phyloP scores from a whole-genome alignment of 129 eudicot species.

The Saussurea involucrata region DNA sequence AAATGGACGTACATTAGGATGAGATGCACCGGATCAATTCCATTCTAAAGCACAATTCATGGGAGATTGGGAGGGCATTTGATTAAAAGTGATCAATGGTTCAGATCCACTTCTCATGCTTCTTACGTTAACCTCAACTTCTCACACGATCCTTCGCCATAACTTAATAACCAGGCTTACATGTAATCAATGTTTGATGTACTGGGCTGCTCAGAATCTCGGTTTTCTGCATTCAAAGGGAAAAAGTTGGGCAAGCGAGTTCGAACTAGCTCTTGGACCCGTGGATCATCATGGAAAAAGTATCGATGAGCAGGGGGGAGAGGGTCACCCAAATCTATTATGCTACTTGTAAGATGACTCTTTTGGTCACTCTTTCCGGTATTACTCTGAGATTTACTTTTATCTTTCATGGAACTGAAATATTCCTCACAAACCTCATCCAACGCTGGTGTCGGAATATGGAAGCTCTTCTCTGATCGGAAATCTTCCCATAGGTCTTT shows the following conservation, averaged over 20 bases:
- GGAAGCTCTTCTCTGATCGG: slow-evolving; percentile 34
- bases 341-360: slow-evolving; percentile 10
- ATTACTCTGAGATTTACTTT: slow-evolving; percentile 17
- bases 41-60: no score
- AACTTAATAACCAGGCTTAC: no score
- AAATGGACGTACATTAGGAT: no score
- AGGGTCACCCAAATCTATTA: slow-evolving; percentile 29
- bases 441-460: slow-evolving; percentile 77
- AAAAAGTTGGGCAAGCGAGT: slow-evolving; percentile 66
- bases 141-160: no score
- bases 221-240: slow-evolving; percentile 43
- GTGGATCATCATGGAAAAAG: slow-evolving; percentile 62
- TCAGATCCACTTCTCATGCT: no score
- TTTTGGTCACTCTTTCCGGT: slow-evolving; percentile 11
- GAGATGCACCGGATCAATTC: no score
- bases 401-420: slow-evolving; percentile 45
- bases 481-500: slow-evolving; percentile 80
- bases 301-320: slow-evolving; percentile 62
- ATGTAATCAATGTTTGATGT: slow-evolving; percentile 70
- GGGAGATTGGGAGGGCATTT: no score
- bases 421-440: slow-evolving; percentile 78
- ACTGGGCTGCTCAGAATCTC: slow-evolving; percentile 31
- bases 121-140: no score
- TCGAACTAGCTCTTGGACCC: slow-evolving; percentile 73
- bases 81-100: no score